Evolutionary conservation across 2,329 filamentous ascomycete genomes (phyloP).

Genomic region (Verticillium alfalfae): DNA sequence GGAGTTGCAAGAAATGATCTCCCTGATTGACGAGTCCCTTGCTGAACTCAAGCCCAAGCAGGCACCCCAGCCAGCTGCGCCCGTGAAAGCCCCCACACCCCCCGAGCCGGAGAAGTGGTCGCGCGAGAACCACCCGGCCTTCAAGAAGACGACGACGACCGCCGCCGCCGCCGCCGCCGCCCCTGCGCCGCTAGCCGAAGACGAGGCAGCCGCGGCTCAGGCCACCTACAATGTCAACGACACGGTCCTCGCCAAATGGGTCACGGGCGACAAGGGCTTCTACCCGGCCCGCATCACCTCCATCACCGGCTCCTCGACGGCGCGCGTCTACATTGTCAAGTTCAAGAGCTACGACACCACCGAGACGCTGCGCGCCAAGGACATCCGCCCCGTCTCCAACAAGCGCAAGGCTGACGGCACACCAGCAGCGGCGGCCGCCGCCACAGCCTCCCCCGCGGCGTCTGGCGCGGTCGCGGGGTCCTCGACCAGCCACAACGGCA

Average conservation of each 20-base stretch:
- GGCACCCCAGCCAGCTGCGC: slow-evolving; percentile 28
- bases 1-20: slow-evolving; percentile 79
- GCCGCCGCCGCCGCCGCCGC: slow-evolving; percentile 22
- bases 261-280: slow-evolving; percentile 81
- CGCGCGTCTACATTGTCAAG: slow-evolving; percentile 88
- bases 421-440: slow-evolving; percentile 40
- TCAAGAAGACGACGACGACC: slow-evolving; percentile 49
- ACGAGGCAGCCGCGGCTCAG: slow-evolving; percentile 43
- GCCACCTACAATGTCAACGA: slow-evolving; percentile 81
- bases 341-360: slow-evolving; percentile 88
- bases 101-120: slow-evolving; percentile 69
- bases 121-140: slow-evolving; percentile 74
- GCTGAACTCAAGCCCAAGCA: slow-evolving; percentile 66
- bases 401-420: slow-evolving; percentile 85
- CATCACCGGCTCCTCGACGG: slow-evolving; percentile 85
- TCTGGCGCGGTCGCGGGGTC: slow-evolving; percentile 38
- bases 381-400: slow-evolving; percentile 74
- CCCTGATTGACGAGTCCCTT: slow-evolving; percentile 72
- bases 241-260: slow-evolving; percentile 83
- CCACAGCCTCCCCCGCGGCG: slow-evolving; percentile 29
- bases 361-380: slow-evolving; percentile 74
- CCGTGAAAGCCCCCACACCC: slow-evolving; percentile 35
- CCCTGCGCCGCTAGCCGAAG: slow-evolving; percentile 24
- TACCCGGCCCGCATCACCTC: slow-evolving; percentile 91
- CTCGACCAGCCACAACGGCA: slow-evolving; percentile 30